Evolutionary conservation across 2,329 filamentous ascomycete species (phyloP).

Genomic region (Colletotrichum ledebouriae): DNA sequence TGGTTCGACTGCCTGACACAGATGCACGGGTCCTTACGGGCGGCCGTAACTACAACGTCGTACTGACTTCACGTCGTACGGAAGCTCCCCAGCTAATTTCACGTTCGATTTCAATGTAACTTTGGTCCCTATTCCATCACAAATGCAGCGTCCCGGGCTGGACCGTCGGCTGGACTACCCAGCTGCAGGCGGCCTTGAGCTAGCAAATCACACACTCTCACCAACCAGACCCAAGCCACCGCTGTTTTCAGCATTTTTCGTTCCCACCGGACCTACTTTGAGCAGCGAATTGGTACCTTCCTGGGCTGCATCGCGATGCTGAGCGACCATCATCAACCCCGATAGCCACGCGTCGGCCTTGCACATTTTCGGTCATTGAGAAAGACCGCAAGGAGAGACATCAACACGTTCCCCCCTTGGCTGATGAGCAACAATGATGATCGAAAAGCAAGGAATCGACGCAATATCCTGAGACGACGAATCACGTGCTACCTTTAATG

Average conservation of each 20-base stretch:
- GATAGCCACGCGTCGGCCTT: slow-evolving; percentile 12
- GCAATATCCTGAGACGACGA: not conserved
- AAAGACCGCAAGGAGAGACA: slow-evolving; percentile 14
- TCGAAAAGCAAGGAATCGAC: not conserved
- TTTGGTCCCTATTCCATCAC: slow-evolving; percentile 9
- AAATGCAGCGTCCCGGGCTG: slow-evolving; percentile 21
- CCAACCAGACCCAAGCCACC: slow-evolving; percentile 8
- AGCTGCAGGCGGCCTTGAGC: not conserved
- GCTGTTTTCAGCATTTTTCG: slow-evolving; percentile 9
- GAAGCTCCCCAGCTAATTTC: slow-evolving; percentile 3
- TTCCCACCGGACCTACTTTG: not conserved
- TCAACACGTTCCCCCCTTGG: slow-evolving; percentile 9
- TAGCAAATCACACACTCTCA: slow-evolving; percentile 7
- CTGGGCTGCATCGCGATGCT: not conserved
- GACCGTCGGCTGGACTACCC: not conserved
- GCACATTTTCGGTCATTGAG: not conserved
- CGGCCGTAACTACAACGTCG: slow-evolving; percentile 9
- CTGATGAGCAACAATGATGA: not conserved
- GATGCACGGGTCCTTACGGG: slow-evolving; percentile 20
- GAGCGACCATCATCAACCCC: not conserved
- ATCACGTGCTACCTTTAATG: not conserved
- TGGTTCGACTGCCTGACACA: not conserved
- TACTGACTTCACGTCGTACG: not conserved
- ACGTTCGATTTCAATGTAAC: not conserved
- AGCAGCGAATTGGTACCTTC: not conserved